Conservation (phyloP, 495 filamentous ascomycete genomes). For the Polyplosphaeria fusca region DNA sequence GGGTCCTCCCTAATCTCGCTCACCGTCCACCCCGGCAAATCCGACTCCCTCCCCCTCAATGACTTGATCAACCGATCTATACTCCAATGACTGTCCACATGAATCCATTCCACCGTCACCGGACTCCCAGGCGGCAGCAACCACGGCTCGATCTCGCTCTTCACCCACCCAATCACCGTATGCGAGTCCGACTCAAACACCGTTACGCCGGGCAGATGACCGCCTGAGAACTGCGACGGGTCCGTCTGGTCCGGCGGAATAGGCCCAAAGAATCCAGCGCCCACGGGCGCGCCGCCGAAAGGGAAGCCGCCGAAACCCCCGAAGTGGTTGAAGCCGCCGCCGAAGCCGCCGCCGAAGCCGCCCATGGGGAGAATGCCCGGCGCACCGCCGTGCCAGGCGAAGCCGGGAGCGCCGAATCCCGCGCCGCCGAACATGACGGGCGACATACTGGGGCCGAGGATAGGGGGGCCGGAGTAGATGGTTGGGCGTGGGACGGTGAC, state of each 20-base stretch:
- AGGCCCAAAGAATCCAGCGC: not conserved
- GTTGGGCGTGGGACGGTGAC: not conserved
- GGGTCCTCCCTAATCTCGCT: conserved; percentile 16
- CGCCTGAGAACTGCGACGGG: not conserved
- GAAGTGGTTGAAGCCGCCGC: not conserved
- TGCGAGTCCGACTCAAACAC: not conserved
- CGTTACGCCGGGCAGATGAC: conserved; percentile 1
- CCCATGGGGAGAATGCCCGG: too few species aligned
- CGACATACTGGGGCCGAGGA: too few species aligned
- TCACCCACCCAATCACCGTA: conserved; percentile 1
- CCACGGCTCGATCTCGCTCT: not conserved
- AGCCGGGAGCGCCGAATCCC: too few species aligned
- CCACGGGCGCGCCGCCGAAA: not conserved
- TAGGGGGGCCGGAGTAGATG: not conserved
- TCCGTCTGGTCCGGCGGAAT: not conserved
- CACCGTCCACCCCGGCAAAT: conserved; percentile 12
- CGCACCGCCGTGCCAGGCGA: not conserved
- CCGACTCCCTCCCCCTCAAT: not conserved
- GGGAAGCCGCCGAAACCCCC: not conserved
- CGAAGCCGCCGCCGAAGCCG: conserved; percentile 1
- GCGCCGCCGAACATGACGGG: too few species aligned
- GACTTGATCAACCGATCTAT: conserved; percentile 13
- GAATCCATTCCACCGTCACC: conserved; percentile 6
- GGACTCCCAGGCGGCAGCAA: not conserved
- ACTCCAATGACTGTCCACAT: not conserved